Evolutionary conservation across 345 rosid species (phyloP).

Genomic region (Eucalyptus microcorys): DNA sequence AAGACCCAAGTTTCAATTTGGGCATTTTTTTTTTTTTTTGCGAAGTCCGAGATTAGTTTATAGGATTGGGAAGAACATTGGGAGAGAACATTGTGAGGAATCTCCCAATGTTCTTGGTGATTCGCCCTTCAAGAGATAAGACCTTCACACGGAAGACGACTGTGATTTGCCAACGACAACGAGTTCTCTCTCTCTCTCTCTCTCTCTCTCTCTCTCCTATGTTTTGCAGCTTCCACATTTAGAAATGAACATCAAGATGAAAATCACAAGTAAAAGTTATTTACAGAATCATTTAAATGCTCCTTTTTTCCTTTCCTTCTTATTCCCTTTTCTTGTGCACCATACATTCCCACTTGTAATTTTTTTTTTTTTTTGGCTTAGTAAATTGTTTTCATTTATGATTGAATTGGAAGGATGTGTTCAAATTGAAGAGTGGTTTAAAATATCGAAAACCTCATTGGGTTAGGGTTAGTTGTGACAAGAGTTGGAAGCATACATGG

Average conservation of each 20-base stretch:
- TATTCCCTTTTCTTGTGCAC: no score
- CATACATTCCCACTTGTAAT: no score
- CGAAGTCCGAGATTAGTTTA: neutral
- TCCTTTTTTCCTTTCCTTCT: no score
- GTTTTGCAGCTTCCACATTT: no score
- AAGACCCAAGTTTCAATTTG: neutral
- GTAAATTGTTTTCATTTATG: neutral
- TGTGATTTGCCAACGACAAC: slow-evolving; percentile 7
- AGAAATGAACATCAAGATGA: no score
- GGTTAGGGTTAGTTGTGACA: neutral
- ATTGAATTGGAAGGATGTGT: neutral
- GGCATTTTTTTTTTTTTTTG: neutral
- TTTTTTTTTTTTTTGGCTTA: no score
- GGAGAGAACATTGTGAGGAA: slow-evolving; percentile 8
- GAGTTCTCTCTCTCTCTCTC: neutral
- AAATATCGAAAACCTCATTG: neutral
- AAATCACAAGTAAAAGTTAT: no score
- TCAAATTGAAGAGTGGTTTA: neutral
- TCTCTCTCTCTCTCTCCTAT: neutral
- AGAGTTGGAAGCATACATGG: neutral
- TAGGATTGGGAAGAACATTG: neutral
- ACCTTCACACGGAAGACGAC: neutral
- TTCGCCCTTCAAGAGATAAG: neutral
- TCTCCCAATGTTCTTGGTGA: neutral
- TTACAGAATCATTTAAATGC: no score